These are phyloP conservation scores for Pyrus betulifolia DNA, from an alignment of 306 rosid genomes.

Conservation along the genomic window DNA sequence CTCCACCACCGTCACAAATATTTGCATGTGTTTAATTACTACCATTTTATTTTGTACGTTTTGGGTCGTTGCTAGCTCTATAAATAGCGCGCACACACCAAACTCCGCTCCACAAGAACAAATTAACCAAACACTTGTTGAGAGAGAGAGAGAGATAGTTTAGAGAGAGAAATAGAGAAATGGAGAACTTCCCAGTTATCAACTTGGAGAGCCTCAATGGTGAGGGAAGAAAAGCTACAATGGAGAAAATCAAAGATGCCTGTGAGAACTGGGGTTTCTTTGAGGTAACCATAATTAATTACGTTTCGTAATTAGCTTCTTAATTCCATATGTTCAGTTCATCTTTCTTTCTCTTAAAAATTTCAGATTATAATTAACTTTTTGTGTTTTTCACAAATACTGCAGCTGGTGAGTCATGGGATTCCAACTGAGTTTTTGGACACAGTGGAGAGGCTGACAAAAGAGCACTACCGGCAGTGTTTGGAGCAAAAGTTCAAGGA, in stretches of 20 bases:
- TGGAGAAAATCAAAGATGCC: constrained; percentile 75
- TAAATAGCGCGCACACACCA: constrained; percentile 28
- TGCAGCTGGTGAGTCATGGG: constrained; percentile 65
- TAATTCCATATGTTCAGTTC: not conserved
- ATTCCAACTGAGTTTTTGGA: constrained; percentile 60
- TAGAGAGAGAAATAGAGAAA: constrained; percentile 10
- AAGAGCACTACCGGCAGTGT: constrained; percentile 63
- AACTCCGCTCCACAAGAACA: not conserved
- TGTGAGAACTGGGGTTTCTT: constrained; percentile 98
- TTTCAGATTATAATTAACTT: not conserved
- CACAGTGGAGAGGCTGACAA: constrained; percentile 65
- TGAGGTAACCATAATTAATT: constrained; percentile 42
- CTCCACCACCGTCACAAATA: not conserved
- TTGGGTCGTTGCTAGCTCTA: constrained; percentile 2
- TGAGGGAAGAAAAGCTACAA: constrained; percentile 41
- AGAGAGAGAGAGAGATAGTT: constrained; percentile 8
- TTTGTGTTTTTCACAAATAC: not conserved
- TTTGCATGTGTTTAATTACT: not conserved
- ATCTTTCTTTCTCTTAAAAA: not conserved
- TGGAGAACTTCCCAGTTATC: constrained; percentile 74
- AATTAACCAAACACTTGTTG: not conserved
- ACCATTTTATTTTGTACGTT: not conserved
- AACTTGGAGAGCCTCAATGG: constrained; percentile 63
- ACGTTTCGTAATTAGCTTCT: not conserved
- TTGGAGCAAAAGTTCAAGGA: constrained; percentile 75